These are phyloP conservation scores for Bifiguratus adelaidae DNA, from an alignment of 192 early-diverging fungal genomes.

Conservation along the genomic window DNA sequence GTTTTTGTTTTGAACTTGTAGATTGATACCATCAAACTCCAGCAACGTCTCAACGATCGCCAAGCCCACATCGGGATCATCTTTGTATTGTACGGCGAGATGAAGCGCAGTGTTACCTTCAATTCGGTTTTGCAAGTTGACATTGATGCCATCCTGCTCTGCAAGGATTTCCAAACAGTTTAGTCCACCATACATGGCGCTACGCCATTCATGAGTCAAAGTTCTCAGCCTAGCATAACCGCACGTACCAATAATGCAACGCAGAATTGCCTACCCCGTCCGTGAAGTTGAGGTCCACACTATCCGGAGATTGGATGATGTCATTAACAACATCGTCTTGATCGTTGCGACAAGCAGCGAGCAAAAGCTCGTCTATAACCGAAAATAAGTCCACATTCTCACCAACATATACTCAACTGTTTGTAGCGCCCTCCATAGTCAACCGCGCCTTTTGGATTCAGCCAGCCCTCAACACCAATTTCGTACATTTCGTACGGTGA, in stretches of 20 bases:
- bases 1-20: slow-evolving; percentile 14
- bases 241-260: slow-evolving; percentile 52
- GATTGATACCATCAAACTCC: slow-evolving; percentile 14
- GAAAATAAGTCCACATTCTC: too few relatives aligned
- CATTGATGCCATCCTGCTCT: slow-evolving; percentile 32
- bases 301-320: slow-evolving; percentile 31
- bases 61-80: slow-evolving; percentile 41
- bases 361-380: slow-evolving; percentile 51
- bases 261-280: slow-evolving; percentile 57
- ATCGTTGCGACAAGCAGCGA: slow-evolving; percentile 62
- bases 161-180: slow-evolving; percentile 47
- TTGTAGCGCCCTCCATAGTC: too few relatives aligned
- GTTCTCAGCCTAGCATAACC: neutral
- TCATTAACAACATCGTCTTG: slow-evolving; percentile 52
- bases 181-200: slow-evolving; percentile 42
- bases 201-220: neutral
- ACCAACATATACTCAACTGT: too few relatives aligned
- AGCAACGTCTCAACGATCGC: slow-evolving; percentile 47
- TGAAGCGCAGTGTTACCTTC: slow-evolving; percentile 57
- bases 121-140: slow-evolving; percentile 41
- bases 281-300: slow-evolving; percentile 44
- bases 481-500: too few relatives aligned
- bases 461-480: too few relatives aligned
- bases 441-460: too few relatives aligned
- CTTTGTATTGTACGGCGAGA: slow-evolving; percentile 44